Percentiles rank a stretch among this genome's conserved stretches.
These are phyloP conservation scores for Teunomyces tritomae DNA, from an alignment of 805 yeast species.

Conservation along the genomic window DNA sequence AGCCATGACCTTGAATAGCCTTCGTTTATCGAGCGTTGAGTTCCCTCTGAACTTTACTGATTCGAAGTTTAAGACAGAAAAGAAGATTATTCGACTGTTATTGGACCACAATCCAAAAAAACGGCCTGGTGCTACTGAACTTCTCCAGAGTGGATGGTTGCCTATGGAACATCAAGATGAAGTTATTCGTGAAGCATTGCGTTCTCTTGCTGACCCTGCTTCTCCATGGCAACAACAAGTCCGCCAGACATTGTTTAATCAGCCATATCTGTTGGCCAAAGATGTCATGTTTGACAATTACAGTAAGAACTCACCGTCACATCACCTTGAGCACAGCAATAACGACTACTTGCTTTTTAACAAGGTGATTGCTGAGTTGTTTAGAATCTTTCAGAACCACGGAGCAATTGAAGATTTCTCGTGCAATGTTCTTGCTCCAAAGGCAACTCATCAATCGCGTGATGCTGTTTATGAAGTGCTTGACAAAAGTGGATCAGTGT, in stretches of 20 bases:
- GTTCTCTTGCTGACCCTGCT: slow-evolving; percentile 81
- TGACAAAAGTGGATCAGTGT: slow-evolving; percentile 82
- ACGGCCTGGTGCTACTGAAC: slow-evolving; percentile 76
- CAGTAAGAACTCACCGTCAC: slow-evolving; percentile 22
- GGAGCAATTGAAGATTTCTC: slow-evolving; percentile 83
- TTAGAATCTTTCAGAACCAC: slow-evolving; percentile 66
- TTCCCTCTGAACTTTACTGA: slow-evolving; percentile 71
- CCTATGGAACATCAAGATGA: slow-evolving; percentile 91
- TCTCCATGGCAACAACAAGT: slow-evolving; percentile 96
- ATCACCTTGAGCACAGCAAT: slow-evolving; percentile 24
- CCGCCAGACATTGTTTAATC: slow-evolving; percentile 78
- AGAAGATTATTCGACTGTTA: slow-evolving; percentile 61
- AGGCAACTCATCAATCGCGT: slow-evolving; percentile 61
- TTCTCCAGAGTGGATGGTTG: slow-evolving; percentile 76
- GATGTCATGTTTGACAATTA: slow-evolving; percentile 75
- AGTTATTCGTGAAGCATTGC: slow-evolving; percentile 81
- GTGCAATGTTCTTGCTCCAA: slow-evolving; percentile 70
- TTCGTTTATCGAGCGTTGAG: slow-evolving; percentile 57
- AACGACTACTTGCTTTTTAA: slow-evolving; percentile 55
- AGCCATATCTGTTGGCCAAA: slow-evolving; percentile 79
- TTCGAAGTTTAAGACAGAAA: slow-evolving; percentile 54
- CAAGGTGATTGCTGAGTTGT: slow-evolving; percentile 58
- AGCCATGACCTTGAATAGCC: slow-evolving; percentile 61
- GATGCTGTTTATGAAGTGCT: slow-evolving; percentile 75
- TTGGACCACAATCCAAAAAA: slow-evolving; percentile 75